Base-by-base conservation (phyloP, 2,329 filamentous ascomycete genomes). In the Pezicula rhizophila region DNA sequence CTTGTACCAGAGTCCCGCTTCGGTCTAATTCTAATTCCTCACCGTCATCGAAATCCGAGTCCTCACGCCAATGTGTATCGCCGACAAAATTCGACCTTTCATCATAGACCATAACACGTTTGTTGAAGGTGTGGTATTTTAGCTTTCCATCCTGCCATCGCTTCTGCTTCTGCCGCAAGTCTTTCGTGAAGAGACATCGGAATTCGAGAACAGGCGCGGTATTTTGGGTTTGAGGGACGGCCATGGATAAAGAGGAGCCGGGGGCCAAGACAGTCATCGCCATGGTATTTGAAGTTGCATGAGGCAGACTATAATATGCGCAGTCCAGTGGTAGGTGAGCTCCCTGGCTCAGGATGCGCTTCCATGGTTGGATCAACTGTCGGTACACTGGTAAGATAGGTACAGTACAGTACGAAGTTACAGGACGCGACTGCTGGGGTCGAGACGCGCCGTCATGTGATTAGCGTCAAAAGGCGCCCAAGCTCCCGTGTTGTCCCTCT, bases 131-230 rank as follows among this genome's bases (percentile, higher is more conserved):
- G 63, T 96, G 91, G 56, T 85, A 95, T 55, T 85, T 87, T 52
- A 96, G 78, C 45, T 82, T 82, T 33, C 92, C 91, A 83, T 96
- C 91, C 61, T 95, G 89, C 91, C 91, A 96, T 52, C 88, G 77
- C 66, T 96, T 96, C 58, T 89, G 84, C 70, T 96, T 96, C 48
- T 88, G 82, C 45, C 83, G 82, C 38, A 95, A 66, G 63, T 96
- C 91, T 63, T 88, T 82, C 2, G 90, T 95, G 68, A 88, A 96
- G 4, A 96, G 81, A 65, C 91, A 96, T 53, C 80, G 77, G 66
- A 85, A 95, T 62, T 95, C 89, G 62, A 87, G 73, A 35, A 96
- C 89, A 0, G 90, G 89, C 17, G 83, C 85, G 59, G 79, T 82
- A 58, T 82, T 64, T 45, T 64, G 62, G 11, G 60, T 57, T 7